These are phyloP conservation scores for Plasmodium blacklocki DNA, from an alignment of 169 alveolate species.

Conservation along the genomic window DNA sequence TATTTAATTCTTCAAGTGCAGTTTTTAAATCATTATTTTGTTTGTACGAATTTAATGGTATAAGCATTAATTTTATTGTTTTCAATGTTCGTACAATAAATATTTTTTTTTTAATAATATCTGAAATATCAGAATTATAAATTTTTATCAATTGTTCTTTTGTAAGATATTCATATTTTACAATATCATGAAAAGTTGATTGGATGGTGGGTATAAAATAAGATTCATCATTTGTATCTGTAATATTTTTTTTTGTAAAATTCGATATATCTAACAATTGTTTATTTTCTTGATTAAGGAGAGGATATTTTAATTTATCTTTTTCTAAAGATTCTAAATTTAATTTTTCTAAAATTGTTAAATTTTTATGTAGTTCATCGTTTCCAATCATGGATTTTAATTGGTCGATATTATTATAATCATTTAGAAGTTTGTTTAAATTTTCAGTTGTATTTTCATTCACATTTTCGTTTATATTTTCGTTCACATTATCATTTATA, in stretches of 20 bases:
- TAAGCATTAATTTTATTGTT: slow-evolving; percentile 13
- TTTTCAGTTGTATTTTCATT: no score
- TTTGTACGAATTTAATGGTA: slow-evolving; percentile 8
- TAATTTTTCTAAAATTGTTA: slow-evolving; percentile 32
- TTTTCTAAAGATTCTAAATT: slow-evolving; percentile 16
- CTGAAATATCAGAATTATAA: slow-evolving; percentile 17
- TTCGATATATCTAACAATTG: slow-evolving; percentile 28
- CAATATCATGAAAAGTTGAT: slow-evolving; percentile 7
- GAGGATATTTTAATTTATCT: slow-evolving; percentile 30
- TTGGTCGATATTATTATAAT: slow-evolving; percentile 6
- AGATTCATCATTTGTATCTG: background rate
- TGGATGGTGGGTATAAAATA: background rate
- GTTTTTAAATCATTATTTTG: slow-evolving; percentile 10
- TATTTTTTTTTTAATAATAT: slow-evolving; percentile 13
- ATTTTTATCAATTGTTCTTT: slow-evolving; percentile 14
- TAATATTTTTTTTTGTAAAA: slow-evolving; percentile 5
- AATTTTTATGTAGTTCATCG: slow-evolving; percentile 16
- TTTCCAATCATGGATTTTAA: slow-evolving; percentile 29
- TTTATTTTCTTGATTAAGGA: slow-evolving; percentile 1
- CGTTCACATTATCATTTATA: no score
- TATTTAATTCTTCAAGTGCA: slow-evolving; percentile 6
- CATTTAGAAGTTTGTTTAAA: background rate
- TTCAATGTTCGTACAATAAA: slow-evolving; percentile 13
- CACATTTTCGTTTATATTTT: no score
- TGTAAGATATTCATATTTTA: slow-evolving; percentile 46